phyloP scores from a whole-genome alignment of 139 green algal genomes.

The Limnomonas spitsbergensis region DNA sequence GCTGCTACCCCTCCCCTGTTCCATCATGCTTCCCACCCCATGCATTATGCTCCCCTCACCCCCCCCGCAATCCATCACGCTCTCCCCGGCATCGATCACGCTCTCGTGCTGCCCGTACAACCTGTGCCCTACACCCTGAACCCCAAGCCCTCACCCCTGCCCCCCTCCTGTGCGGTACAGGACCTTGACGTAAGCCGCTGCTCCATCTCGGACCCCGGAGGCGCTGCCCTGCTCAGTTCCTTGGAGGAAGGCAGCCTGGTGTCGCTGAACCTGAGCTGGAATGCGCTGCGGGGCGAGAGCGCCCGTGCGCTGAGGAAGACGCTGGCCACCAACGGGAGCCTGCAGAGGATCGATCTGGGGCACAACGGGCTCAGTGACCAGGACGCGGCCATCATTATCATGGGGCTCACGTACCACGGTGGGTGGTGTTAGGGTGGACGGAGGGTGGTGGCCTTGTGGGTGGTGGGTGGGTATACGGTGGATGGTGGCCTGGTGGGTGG shows the following conservation, averaged over 20 bases:
- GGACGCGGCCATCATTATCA: slow-evolving; percentile 25
- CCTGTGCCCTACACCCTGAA: too few species aligned
- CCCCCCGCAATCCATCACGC: too few species aligned
- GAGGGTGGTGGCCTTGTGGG: too few species aligned
- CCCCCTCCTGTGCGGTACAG: background rate
- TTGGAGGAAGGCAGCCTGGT: slow-evolving; percentile 12
- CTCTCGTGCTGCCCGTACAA: too few species aligned
- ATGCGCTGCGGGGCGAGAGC: slow-evolving; percentile 22
- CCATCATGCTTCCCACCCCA: too few species aligned
- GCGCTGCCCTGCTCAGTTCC: slow-evolving; percentile 25
- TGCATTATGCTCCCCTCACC: too few species aligned
- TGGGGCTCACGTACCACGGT: slow-evolving; percentile 22
- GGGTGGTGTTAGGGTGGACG: too few species aligned
- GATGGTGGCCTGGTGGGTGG: too few species aligned
- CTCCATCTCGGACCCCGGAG: slow-evolving; percentile 30
- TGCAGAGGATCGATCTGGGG: slow-evolving; percentile 24
- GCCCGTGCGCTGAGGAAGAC: slow-evolving; percentile 17
- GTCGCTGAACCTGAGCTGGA: slow-evolving; percentile 34
- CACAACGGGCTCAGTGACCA: slow-evolving; percentile 42
- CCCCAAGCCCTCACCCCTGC: too few species aligned
- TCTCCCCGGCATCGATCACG: too few species aligned
- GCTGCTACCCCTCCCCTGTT: too few species aligned
- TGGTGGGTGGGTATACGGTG: too few species aligned
- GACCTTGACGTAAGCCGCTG: slow-evolving; percentile 34
- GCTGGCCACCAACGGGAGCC: slow-evolving; percentile 21